A percentile compares a stretch with the other conserved stretches of the same genome.
Evolutionary conservation across 106 monocot genomes (phyloP).

Genomic region (Acanthochlamys bracteata): DNA sequence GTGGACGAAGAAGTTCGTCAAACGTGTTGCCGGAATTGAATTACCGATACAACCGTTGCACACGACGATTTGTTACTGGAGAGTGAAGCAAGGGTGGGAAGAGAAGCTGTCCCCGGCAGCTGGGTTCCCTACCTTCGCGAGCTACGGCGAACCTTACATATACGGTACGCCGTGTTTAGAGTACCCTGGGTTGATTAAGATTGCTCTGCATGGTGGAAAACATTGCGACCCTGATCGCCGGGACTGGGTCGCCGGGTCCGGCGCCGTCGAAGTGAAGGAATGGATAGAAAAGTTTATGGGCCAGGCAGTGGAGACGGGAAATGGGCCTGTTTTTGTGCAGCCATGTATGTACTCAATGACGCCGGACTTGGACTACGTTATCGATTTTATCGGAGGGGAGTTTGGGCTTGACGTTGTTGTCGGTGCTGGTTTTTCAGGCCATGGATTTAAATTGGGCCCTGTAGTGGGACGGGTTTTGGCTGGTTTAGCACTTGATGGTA

Average conservation of each 20-base stretch:
- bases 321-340: slow-evolving; percentile 49
- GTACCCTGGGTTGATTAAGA: slow-evolving; percentile 84
- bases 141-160: slow-evolving; percentile 57
- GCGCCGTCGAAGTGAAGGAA: slow-evolving; percentile 14
- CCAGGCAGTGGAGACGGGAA: slow-evolving; percentile 29
- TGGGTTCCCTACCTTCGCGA: slow-evolving; percentile 81
- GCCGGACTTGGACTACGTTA: slow-evolving; percentile 68
- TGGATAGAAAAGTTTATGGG: slow-evolving; percentile 56
- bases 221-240: slow-evolving; percentile 65
- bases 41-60: slow-evolving; percentile 73
- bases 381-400: slow-evolving; percentile 77
- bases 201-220: slow-evolving; percentile 51
- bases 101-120: slow-evolving; percentile 16
- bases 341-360: slow-evolving; percentile 95
- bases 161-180: slow-evolving; percentile 86
- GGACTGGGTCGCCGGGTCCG: slow-evolving; percentile 43
- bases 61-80: slow-evolving; percentile 77
- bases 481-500: slow-evolving; percentile 46
- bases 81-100: slow-evolving; percentile 28
- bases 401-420: slow-evolving; percentile 74
- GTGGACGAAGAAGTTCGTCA: slow-evolving; percentile 53
- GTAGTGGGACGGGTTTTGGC: slow-evolving; percentile 57
- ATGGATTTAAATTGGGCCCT: slow-evolving; percentile 98
- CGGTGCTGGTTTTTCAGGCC: slow-evolving; percentile 84
- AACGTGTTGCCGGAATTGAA: slow-evolving; percentile 13